phyloP scores from a whole-genome alignment of 768 basidiomycete genomes.

The Candolleomyces efflorescens region DNA sequence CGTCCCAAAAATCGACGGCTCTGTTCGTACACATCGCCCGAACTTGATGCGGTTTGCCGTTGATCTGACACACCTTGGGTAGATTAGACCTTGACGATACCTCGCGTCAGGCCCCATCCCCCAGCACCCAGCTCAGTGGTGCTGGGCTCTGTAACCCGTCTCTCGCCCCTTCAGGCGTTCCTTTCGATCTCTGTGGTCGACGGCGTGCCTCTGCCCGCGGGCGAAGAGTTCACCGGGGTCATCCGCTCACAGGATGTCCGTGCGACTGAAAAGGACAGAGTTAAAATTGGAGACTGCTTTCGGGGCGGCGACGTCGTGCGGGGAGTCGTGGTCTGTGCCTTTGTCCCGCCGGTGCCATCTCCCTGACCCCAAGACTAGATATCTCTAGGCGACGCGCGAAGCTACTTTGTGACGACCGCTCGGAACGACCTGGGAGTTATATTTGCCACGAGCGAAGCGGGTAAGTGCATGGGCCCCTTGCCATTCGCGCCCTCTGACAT shows the following conservation, averaged over 20 bases:
- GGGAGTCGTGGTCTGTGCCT: constrained; percentile 68
- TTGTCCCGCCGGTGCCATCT: not conserved
- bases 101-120: constrained; percentile 65
- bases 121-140: constrained; percentile 74
- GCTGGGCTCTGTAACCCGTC: constrained; percentile 75
- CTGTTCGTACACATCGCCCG: constrained; percentile 47
- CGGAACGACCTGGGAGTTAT: constrained; percentile 89
- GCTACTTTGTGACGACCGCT: constrained; percentile 90
- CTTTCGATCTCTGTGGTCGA: constrained; percentile 86
- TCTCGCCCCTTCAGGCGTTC: constrained; percentile 80
- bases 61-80: constrained; percentile 8
- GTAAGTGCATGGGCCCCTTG: constrained; percentile 32
- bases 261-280: constrained; percentile 85
- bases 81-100: constrained; percentile 56
- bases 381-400: constrained; percentile 86
- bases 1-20: constrained; percentile 52
- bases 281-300: constrained; percentile 89
- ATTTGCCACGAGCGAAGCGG: constrained; percentile 85
- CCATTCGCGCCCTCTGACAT: not conserved
- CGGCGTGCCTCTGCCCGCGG: constrained; percentile 72
- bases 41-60: constrained; percentile 16
- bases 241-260: constrained; percentile 87
- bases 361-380: constrained; percentile 47
- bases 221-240: constrained; percentile 88
- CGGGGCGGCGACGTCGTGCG: constrained; percentile 88